Base-by-base conservation (phyloP, 2,329 filamentous ascomycete genomes). In the Sclerotinia nivalis region DNA sequence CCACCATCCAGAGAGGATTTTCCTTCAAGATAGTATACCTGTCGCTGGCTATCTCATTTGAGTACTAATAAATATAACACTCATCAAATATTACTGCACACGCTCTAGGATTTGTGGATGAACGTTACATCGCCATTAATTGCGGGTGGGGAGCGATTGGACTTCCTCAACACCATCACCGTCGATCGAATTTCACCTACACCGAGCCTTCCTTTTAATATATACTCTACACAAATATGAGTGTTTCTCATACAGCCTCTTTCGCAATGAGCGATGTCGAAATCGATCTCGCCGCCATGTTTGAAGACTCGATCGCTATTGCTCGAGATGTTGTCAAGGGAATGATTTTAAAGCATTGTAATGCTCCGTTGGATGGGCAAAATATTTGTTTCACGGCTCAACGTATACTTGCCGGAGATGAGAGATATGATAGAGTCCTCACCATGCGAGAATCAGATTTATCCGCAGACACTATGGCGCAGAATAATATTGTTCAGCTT, bases 201-300 rank as follows among this genome's bases (percentile, higher is more conserved):
- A 34, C 60, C 43, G 18, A 28, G 7, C 4, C 37, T 28, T 15
- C 25, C 8, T 18, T 20, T 10, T 7, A 7, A 62, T 45, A 45
- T 5, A 52, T 6, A n/a, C 40, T 49, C 28, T 31, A 18, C 37
- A 55, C 25, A 28, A 62, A 64, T 18, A 69, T 69, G 67, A 69
- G 59, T 49, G 49, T 22, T 25, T 43, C 67, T 28, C 22, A 59
- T 20, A 61, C 37, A n/a, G 28, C 49, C 4, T 43, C 49, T 55
- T 43, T 62, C 49, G 52, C 58, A 59, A 12, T 15, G 22, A 34
- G n/a, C 66, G 59, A 69, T 43, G 31, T 13, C 37, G 49, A 49
- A 31, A n/a, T 69, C 28, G 68, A 70, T 43, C 66, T 73, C 55
- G 68, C 64, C n/a, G 59, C 69, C 40, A 60, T 62, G 15, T 72